These are phyloP conservation scores for Corylus avellana DNA, from an alignment of 306 rosid species.

Conservation along the genomic window DNA sequence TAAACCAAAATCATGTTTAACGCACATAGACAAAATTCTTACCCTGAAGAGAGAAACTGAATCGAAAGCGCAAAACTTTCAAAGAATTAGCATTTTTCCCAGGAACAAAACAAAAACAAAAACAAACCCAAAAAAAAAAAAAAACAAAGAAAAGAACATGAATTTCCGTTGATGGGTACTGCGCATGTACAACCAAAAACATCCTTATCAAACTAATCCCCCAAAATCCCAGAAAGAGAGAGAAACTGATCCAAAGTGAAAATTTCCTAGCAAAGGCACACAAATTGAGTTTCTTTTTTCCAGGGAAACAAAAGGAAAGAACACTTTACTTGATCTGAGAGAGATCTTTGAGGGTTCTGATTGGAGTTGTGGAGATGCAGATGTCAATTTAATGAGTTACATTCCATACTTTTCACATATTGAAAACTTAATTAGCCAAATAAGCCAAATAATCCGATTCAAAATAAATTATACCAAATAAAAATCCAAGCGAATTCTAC, in stretches of 20 bases:
- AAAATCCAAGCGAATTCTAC: too few relatives aligned
- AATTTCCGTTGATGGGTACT: neutral
- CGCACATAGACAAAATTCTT: too few relatives aligned
- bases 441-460: too few relatives aligned
- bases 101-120: too few relatives aligned
- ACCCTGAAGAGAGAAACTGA: too few relatives aligned
- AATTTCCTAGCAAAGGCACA: neutral
- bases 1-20: too few relatives aligned
- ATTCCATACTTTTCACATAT: too few relatives aligned
- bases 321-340: conserved; percentile 62
- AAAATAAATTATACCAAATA: too few relatives aligned
- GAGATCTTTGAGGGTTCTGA: conserved; percentile 69
- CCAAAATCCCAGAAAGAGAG: neutral
- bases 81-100: neutral
- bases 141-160: neutral
- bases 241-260: neutral
- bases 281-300: neutral
- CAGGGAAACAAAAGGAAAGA: neutral
- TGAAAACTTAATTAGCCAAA: too few relatives aligned
- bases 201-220: neutral
- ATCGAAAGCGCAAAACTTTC: too few relatives aligned
- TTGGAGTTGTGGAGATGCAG: conserved; percentile 61
- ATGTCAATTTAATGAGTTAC: conserved; percentile 18
- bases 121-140: neutral
- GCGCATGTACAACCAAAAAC: neutral